Evolutionary conservation across 176 grass and related monocot species (phyloP).

Genomic region (Luzula sylvatica): DNA sequence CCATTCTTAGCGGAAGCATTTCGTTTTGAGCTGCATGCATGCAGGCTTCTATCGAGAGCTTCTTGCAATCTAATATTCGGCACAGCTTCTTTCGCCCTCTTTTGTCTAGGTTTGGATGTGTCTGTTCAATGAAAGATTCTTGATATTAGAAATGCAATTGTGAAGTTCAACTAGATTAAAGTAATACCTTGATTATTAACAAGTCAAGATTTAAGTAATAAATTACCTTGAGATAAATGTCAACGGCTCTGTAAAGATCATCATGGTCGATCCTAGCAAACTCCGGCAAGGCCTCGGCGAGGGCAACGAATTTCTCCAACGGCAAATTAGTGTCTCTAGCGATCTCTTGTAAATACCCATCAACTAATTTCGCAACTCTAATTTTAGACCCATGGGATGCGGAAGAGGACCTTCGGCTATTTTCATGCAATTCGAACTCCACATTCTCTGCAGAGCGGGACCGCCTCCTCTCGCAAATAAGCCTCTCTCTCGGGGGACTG

Average conservation of each 20-base stretch:
- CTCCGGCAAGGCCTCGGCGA: slow-evolving; percentile 77
- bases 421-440: slow-evolving; percentile 53
- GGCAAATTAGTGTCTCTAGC: slow-evolving; percentile 59
- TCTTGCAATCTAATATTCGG: slow-evolving; percentile 76
- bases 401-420: slow-evolving; percentile 48
- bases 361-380: slow-evolving; percentile 58
- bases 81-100: slow-evolving; percentile 56
- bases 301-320: slow-evolving; percentile 58
- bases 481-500: slow-evolving; percentile 28
- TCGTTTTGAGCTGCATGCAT: slow-evolving; percentile 92
- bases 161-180: no score
- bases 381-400: slow-evolving; percentile 50
- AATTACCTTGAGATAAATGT: slow-evolving; percentile 80
- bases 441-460: slow-evolving; percentile 74
- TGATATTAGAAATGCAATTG: neutral
- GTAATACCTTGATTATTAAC: no score
- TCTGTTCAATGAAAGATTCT: slow-evolving; percentile 21
- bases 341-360: slow-evolving; percentile 56
- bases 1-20: slow-evolving; percentile 67
- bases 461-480: slow-evolving; percentile 38
- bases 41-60: slow-evolving; percentile 76
- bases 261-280: slow-evolving; percentile 60
- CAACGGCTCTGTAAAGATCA: slow-evolving; percentile 73
- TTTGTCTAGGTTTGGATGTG: slow-evolving; percentile 74
- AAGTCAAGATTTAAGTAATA: neutral